phyloP scores from a whole-genome alignment of 164 flowering plant species.

The Berberis thunbergii region DNA sequence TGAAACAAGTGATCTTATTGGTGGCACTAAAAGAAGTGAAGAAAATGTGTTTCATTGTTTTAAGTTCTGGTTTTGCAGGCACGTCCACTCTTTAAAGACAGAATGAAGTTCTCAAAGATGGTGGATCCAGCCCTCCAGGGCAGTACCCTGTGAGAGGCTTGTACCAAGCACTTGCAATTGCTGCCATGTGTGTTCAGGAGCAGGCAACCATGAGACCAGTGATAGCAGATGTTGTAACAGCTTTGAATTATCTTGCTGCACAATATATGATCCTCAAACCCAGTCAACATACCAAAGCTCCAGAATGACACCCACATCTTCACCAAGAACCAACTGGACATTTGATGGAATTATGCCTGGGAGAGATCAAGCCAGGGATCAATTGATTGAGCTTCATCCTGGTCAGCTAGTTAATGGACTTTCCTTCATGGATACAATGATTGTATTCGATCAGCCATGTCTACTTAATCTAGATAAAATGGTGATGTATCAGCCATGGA shows the following conservation, averaged over 20 bases:
- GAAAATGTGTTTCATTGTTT: too few relatives aligned
- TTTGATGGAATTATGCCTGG: too few relatives aligned
- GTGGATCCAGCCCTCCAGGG: slow-evolving; percentile 73
- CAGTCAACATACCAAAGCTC: slow-evolving; percentile 31
- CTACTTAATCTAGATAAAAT: too few relatives aligned
- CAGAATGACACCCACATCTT: slow-evolving; percentile 33
- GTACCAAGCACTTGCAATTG: slow-evolving; percentile 88
- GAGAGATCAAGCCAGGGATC: too few relatives aligned
- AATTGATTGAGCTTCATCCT: too few relatives aligned
- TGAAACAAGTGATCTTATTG: too few relatives aligned
- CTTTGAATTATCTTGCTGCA: slow-evolving; percentile 65
- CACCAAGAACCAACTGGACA: slow-evolving; percentile 4
- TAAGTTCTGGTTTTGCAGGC: slow-evolving; percentile 40
- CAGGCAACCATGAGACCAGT: slow-evolving; percentile 79
- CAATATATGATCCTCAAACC: slow-evolving; percentile 44
- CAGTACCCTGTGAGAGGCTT: slow-evolving; percentile 69
- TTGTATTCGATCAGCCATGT: too few relatives aligned
- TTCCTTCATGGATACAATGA: too few relatives aligned
- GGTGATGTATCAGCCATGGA: too few relatives aligned
- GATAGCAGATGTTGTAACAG: slow-evolving; percentile 87
- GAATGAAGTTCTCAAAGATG: slow-evolving; percentile 63
- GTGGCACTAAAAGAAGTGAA: too few relatives aligned
- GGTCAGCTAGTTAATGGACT: too few relatives aligned
- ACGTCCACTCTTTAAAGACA: slow-evolving; percentile 70
- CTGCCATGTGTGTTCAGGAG: slow-evolving; percentile 93